phyloP scores from a whole-genome alignment of 306 rosid species.

The Prunus persica region Prunus_persica_NCBIv2 NC_034015.1:16451501-16452000 shows the following conservation, averaged over 20 bases:
- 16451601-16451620: slow-evolving; percentile 75
- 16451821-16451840: slow-evolving; percentile 96
- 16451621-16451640: slow-evolving; percentile 30
- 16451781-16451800: neutral
- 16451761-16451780: slow-evolving; percentile 8
- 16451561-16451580: slow-evolving; percentile 55
- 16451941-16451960: neutral
- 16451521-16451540: slow-evolving; percentile 11
- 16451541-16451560: slow-evolving; percentile 28
- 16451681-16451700: slow-evolving; percentile 79
- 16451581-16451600: slow-evolving; percentile 96
- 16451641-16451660: neutral
- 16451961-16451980: neutral
- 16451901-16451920: neutral
- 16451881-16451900: slow-evolving; percentile 83
- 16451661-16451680: slow-evolving; percentile 37
- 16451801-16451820: slow-evolving; percentile 49
- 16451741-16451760: slow-evolving; percentile 5
- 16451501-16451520: slow-evolving; percentile 2
- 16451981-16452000: neutral
- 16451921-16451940: neutral
- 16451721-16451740: slow-evolving; percentile 26
- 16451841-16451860: slow-evolving; percentile 98
- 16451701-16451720: slow-evolving; percentile 47
- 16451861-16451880: slow-evolving; percentile 98